These are phyloP conservation scores for Trichosporon ovoides DNA, from an alignment of 1,284 basidiomycete species.

Conservation along the genomic window DNA sequence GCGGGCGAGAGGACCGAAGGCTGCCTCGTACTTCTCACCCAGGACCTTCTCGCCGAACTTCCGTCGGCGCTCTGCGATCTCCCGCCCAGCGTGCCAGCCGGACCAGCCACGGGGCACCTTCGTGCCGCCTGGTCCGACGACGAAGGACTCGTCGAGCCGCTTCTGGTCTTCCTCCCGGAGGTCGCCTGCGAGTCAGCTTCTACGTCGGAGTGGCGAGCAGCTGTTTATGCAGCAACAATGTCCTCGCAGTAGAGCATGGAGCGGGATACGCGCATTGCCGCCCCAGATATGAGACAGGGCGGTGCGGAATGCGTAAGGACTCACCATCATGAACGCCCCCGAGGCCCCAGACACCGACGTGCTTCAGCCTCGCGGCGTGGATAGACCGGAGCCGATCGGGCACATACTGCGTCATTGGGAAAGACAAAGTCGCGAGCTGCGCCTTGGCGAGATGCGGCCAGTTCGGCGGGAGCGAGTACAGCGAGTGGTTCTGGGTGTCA, in stretches of 20 bases:
- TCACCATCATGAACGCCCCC: constrained; percentile 32
- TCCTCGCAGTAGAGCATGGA: no score
- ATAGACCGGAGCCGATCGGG: constrained; percentile 39
- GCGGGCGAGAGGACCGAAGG: constrained; percentile 33
- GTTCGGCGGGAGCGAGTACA: constrained; percentile 44
- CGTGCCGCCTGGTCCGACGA: constrained; percentile 40
- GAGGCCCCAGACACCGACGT: constrained; percentile 42
- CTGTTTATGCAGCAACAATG: no score
- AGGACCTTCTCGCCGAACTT: constrained; percentile 39
- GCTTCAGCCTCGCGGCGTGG: constrained; percentile 31
- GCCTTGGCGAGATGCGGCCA: constrained; percentile 31
- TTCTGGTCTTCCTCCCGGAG: constrained; percentile 32
- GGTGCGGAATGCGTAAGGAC: no score
- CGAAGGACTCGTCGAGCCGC: constrained; percentile 27
- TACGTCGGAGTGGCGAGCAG: no score
- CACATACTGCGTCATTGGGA: constrained; percentile 40
- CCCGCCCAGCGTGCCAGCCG: constrained; percentile 34
- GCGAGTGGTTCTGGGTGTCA: constrained; percentile 39
- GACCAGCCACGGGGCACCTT: constrained; percentile 33
- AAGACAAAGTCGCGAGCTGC: constrained; percentile 29
- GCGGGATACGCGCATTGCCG: no score
- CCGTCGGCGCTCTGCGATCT: constrained; percentile 30
- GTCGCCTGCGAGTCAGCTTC: constrained; percentile 21
- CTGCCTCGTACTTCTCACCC: constrained; percentile 18
- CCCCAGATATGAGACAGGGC: no score